Evolutionary conservation across 345 rosid species (phyloP).

Genomic region (Gossypium ekmanianum): DNA sequence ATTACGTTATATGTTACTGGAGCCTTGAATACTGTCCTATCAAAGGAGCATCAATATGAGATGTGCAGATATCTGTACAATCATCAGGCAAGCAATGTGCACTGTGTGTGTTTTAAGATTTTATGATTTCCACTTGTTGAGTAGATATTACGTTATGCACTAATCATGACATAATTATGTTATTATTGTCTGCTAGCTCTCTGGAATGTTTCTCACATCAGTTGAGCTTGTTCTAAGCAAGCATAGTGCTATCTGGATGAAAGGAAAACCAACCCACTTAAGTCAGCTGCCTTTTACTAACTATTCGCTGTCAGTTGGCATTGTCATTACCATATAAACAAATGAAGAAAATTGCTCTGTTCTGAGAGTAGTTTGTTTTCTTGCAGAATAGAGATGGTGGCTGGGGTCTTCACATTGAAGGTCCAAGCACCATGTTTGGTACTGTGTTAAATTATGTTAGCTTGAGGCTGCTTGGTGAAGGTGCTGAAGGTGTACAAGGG

Average conservation of each 20-base stretch:
- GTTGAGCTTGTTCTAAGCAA: neutral
- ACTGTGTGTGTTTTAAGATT: neutral
- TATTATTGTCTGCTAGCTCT: neutral
- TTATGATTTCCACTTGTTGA: neutral
- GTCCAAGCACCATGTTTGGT: slow-evolving; percentile 98
- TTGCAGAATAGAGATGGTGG: slow-evolving; percentile 94
- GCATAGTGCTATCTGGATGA: neutral
- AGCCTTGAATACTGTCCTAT: slow-evolving; percentile 68
- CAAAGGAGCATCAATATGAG: slow-evolving; percentile 67
- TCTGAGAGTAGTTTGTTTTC: neutral
- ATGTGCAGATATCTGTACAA: slow-evolving; percentile 84
- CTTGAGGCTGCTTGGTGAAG: slow-evolving; percentile 92
- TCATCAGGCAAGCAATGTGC: slow-evolving; percentile 58
- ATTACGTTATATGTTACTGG: slow-evolving; percentile 77
- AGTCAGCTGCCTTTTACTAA: neutral
- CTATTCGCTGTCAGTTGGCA: neutral
- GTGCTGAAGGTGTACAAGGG: slow-evolving; percentile 72
- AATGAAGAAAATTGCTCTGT: neutral
- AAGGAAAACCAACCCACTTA: neutral
- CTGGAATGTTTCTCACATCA: slow-evolving; percentile 1
- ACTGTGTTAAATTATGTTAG: slow-evolving; percentile 75
- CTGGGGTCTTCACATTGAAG: slow-evolving; percentile 98
- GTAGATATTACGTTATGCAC: neutral
- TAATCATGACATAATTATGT: neutral
- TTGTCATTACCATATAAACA: neutral